Percentiles rank a stretch among this genome's conserved stretches.
These are phyloP conservation scores for Breynia disticha DNA, from an alignment of 441 rosid genomes.

Conservation along the genomic window DNA sequence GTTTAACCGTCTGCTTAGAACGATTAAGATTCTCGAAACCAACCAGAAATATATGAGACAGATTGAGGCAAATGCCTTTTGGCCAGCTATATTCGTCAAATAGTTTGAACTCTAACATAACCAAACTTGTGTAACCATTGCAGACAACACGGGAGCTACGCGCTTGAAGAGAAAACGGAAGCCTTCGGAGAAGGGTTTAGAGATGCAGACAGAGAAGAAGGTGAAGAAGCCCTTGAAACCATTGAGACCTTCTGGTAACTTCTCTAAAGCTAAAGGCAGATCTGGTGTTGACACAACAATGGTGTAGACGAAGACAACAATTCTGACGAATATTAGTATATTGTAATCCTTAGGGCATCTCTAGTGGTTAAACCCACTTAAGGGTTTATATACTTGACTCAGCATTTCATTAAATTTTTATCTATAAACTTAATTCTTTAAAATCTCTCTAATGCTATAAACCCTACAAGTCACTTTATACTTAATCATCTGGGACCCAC, in stretches of 20 bases:
- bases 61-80: no score
- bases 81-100: no score
- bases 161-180: slow-evolving; percentile 64
- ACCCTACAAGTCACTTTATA: no score
- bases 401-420: no score
- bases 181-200: slow-evolving; percentile 96
- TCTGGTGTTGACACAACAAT: slow-evolving; percentile 38
- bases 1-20: background rate
- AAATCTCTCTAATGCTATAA: no score
- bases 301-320: slow-evolving; percentile 39
- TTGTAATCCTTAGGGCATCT: no score
- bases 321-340: slow-evolving; percentile 31
- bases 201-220: slow-evolving; percentile 92
- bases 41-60: background rate
- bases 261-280: slow-evolving; percentile 50
- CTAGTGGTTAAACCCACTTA: no score
- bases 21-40: no score
- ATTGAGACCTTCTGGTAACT: slow-evolving; percentile 41
- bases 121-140: slow-evolving; percentile 12
- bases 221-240: slow-evolving; percentile 65
- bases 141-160: slow-evolving; percentile 72
- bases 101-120: background rate
- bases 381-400: no score
- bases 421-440: no score
- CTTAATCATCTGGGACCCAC: no score